Base-by-base conservation (phyloP, 148 eudicot species). In the Bassia scoparia region DNA sequence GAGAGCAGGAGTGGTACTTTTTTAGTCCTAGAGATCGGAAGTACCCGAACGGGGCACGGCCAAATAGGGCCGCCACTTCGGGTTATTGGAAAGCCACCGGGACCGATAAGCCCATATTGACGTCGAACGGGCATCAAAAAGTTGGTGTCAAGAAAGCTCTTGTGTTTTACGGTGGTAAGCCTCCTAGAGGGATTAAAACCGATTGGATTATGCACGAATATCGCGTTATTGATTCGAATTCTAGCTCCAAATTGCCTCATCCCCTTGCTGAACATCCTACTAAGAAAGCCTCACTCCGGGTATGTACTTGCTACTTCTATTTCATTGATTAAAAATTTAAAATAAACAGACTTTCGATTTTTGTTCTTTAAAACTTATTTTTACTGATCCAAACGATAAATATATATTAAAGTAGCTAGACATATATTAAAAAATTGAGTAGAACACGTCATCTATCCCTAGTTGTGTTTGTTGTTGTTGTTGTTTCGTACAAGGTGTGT, bases 61-160 rank as follows among this genome's bases (percentile, higher is more conserved):
- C 92, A 4, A 88, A 88, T 64, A 80, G 92, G 61, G 88, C 87
- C 7, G 91, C 91, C n/a, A 84, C 89, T 1, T 86, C 89, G 13
- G 91, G 91, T 10, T 88, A 88, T 54, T 88, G 91, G 91, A 88
- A 88, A 60, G 91, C 91, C 0, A 88, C 91, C 0, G 91, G 91
- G 5, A 86, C 89, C 0, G 89, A 88, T 64, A 88, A 86, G 79
- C 89, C 92, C 0, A 83, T 88, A 15, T 31, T 81, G 59, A 49
- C 83, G 48, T 69, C 80, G 0, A 73, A 61, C 35, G 81, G 89
- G 3, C 65, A 64, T 41, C 84, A 75, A 6, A 86, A 83, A 41
- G 86, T 88, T 26, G 92, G 89, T 49, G 89, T 88, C 61, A 84
- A 86, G 69, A 86, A 86, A 38, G 89, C 87, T 2, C 67, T 86